These are phyloP conservation scores for Pichia scutulata DNA, from an alignment of 805 yeast species.

Conservation along the genomic window DNA sequence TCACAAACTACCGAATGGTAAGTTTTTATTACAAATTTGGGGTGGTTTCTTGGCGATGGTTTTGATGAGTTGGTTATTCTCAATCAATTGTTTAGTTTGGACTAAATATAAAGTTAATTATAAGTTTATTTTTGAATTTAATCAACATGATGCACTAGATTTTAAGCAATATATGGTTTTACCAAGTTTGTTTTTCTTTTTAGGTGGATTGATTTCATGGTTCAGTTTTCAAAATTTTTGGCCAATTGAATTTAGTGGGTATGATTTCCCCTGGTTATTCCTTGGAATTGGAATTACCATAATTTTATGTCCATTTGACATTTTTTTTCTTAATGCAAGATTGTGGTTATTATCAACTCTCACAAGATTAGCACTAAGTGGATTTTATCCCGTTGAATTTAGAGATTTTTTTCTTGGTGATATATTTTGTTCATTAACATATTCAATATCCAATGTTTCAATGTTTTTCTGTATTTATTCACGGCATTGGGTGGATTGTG, in stretches of 20 bases:
- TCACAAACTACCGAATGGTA: slow-evolving; percentile 45
- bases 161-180: slow-evolving; percentile 57
- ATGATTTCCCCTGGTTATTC: slow-evolving; percentile 76
- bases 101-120: slow-evolving; percentile 71
- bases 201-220: slow-evolving; percentile 60
- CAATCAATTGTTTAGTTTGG: slow-evolving; percentile 68
- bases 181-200: slow-evolving; percentile 51
- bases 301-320: slow-evolving; percentile 54
- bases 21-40: slow-evolving; percentile 75
- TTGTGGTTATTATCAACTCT: slow-evolving; percentile 68
- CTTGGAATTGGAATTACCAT: slow-evolving; percentile 44
- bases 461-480: slow-evolving; percentile 80
- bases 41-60: slow-evolving; percentile 74
- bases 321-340: slow-evolving; percentile 54
- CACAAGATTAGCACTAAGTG: slow-evolving; percentile 70
- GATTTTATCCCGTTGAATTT: slow-evolving; percentile 91
- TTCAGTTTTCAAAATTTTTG: slow-evolving; percentile 67
- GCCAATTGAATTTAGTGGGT: slow-evolving; percentile 51
- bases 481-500: slow-evolving; percentile 56
- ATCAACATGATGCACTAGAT: slow-evolving; percentile 58
- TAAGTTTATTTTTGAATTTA: slow-evolving; percentile 85
- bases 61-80: slow-evolving; percentile 56
- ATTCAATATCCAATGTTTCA: slow-evolving; percentile 77
- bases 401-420: slow-evolving; percentile 92
- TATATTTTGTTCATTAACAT: slow-evolving; percentile 79